Base-by-base conservation (phyloP, 2,329 filamentous ascomycete genomes). In the Sarocladiaceae sp. region DNA sequence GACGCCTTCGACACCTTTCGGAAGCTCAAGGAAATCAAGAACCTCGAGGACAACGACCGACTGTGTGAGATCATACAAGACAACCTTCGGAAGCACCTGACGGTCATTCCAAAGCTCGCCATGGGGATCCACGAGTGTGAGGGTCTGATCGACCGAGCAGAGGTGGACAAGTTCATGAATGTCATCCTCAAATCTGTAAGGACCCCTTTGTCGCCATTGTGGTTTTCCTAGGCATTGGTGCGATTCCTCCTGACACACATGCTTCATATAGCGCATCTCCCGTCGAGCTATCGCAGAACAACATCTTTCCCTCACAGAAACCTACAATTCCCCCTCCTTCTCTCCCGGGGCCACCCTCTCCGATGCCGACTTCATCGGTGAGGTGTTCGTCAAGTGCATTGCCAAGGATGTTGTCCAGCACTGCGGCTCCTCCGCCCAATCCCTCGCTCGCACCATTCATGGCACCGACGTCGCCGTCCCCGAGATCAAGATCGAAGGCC, bases 221-320 rank as follows among this genome's bases (percentile, higher is more conserved):
- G 21, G n/a, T n/a, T n/a, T n/a, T n/a, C n/a, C n/a, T n/a, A n/a
- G n/a, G n/a, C n/a, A n/a, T n/a, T n/a, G n/a, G n/a, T n/a, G n/a
- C n/a, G n/a, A n/a, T n/a, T n/a, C n/a, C 6, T 40, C n/a, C n/a
- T 32, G 11, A 33, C 21, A n/a, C 3, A 9, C 15, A 4, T 26
- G 13, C n/a, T n/a, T 15, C 19, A n/a, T n/a, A 18, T 53, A 93
- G 86, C 80, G 93, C 48, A 98, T 98, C 54, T 96, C 90, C 34
- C 83, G 93, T 48, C 82, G 94, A 50, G 93, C 97, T 52, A 98
- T 98, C 58, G 93, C 93, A 26, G 93, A 98, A 65, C 93, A 98
- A 58, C 93, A 98, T 59, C 80, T 98, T 29, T 89, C 93, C 9
- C 76, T 98, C 15, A 95, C 90, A 4, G 90, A 97, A 54, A 96